A percentile compares a stretch with the other conserved stretches of the same genome.
Conservation (phyloP, 2,329 filamentous ascomycete genomes). For the Microsporum canis region DNA sequence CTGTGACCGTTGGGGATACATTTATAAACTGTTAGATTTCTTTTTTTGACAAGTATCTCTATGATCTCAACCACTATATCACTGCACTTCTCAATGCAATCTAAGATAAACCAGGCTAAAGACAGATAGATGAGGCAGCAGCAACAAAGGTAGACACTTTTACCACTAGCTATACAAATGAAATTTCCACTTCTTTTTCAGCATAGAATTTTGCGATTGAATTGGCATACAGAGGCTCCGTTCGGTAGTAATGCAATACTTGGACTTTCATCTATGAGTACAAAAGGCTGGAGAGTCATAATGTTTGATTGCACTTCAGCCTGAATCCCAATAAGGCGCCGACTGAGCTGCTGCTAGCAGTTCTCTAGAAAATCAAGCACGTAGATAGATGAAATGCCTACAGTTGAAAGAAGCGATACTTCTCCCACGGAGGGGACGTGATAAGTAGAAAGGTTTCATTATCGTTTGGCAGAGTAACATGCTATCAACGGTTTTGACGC, state of each 20-base stretch:
- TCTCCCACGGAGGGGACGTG: not conserved
- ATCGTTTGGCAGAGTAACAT: conserved; percentile 4
- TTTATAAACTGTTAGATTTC: too few relatives aligned
- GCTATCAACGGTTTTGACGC: conserved; percentile 4
- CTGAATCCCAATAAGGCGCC: not conserved
- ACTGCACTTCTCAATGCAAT: too few relatives aligned
- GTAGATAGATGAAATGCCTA: not conserved
- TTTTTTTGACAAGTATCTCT: too few relatives aligned
- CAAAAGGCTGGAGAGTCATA: not conserved
- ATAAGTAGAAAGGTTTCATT: conserved; percentile 4
- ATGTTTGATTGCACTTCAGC: not conserved
- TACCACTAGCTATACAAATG: too few relatives aligned
- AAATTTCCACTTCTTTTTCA: too few relatives aligned
- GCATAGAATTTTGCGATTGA: too few relatives aligned
- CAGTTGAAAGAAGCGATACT: not conserved
- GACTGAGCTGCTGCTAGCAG: not conserved
- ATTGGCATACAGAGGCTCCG: too few relatives aligned
- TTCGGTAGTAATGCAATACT: not conserved
- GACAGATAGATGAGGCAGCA: too few relatives aligned
- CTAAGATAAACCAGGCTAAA: too few relatives aligned
- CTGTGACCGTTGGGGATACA: too few relatives aligned
- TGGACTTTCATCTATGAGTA: conserved; percentile 1
- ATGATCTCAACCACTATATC: too few relatives aligned
- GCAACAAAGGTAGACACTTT: too few relatives aligned
- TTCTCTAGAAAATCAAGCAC: not conserved